A percentile compares a stretch with the other conserved stretches of the same genome.
These are phyloP conservation scores for Moesziomyces globuligerus DNA, from an alignment of 1,284 basidiomycete genomes.

Conservation along the genomic window DNA sequence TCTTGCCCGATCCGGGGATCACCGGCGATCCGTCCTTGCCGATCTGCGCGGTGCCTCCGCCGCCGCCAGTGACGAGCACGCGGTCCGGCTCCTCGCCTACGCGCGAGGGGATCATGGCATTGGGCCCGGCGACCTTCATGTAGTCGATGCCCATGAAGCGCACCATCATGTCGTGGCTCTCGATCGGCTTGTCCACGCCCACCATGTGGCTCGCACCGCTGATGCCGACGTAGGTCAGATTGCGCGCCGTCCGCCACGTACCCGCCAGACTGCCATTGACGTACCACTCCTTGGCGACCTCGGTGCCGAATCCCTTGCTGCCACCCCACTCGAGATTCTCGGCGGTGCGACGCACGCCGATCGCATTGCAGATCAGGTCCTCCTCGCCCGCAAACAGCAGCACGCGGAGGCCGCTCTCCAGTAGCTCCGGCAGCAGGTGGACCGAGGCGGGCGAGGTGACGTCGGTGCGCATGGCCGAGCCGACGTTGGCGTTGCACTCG, in stretches of 20 bases:
- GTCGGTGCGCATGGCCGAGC: constrained; percentile 72
- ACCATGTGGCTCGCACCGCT: constrained; percentile 74
- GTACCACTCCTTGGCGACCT: constrained; percentile 73
- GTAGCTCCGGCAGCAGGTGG: constrained; percentile 79
- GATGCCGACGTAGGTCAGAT: constrained; percentile 91
- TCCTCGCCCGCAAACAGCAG: constrained; percentile 94
- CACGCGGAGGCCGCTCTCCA: constrained; percentile 79
- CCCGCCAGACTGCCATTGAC: constrained; percentile 83
- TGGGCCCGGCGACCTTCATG: constrained; percentile 77
- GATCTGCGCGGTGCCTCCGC: constrained; percentile 27
- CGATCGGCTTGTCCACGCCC: constrained; percentile 86
- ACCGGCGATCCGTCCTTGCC: constrained; percentile 57
- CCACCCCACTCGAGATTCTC: constrained; percentile 86
- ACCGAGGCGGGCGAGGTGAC: constrained; percentile 77
- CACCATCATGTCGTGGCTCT: constrained; percentile 94
- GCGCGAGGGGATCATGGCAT: constrained; percentile 77
- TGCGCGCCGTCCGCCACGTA: constrained; percentile 87
- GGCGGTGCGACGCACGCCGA: constrained; percentile 88
- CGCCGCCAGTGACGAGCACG: constrained; percentile 52
- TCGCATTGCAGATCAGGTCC: constrained; percentile 91
- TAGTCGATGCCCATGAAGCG: constrained; percentile 75
- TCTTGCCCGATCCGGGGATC: constrained; percentile 69
- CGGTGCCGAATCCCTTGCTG: constrained; percentile 72
- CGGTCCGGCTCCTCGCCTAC: constrained; percentile 76
- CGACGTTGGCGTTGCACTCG: constrained; percentile 83